Percentiles rank a stretch among this genome's conserved stretches.
Evolutionary conservation across 1,284 basidiomycete species (phyloP).

Genomic region (Ganoderma lingzhi): DNA sequence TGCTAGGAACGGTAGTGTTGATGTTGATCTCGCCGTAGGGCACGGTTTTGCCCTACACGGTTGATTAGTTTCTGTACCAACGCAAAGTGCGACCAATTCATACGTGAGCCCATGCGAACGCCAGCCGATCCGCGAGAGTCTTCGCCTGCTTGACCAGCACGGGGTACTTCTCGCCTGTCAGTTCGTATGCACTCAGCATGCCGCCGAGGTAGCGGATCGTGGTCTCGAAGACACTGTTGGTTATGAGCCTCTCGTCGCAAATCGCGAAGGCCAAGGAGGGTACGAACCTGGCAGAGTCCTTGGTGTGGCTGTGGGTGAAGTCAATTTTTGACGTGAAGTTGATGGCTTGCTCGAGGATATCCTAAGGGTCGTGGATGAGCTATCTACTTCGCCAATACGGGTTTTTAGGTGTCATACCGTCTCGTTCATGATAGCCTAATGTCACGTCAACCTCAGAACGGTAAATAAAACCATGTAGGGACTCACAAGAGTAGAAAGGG

Average conservation of each 20-base stretch:
- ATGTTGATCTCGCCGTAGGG: constrained; percentile 66
- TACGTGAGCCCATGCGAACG: constrained; percentile 64
- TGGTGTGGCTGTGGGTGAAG: constrained; percentile 61
- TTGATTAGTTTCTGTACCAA: background rate
- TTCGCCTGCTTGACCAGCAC: constrained; percentile 70
- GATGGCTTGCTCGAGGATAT: constrained; percentile 62
- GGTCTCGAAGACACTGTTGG: constrained; percentile 82
- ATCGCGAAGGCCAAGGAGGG: background rate
- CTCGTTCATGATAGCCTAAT: constrained; percentile 59
- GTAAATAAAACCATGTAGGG: too few relatives aligned
- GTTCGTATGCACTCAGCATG: constrained; percentile 83
- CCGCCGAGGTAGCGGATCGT: constrained; percentile 85
- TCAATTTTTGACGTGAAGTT: constrained; percentile 59
- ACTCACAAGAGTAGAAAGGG: constrained; percentile 66
- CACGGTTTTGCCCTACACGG: constrained; percentile 52
- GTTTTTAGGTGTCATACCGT: constrained; percentile 44
- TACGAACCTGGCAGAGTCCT: constrained; percentile 59
- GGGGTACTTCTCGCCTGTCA: constrained; percentile 66
- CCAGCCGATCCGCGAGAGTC: constrained; percentile 76
- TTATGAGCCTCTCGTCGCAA: background rate
- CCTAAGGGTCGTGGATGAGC: constrained; percentile 24
- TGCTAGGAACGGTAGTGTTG: constrained; percentile 51
- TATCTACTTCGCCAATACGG: too few relatives aligned
- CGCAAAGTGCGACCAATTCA: constrained; percentile 31
- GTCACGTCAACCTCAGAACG: background rate